A percentile compares a stretch with the other conserved stretches of the same genome.
phyloP scores from a whole-genome alignment of 2,329 filamentous ascomycete species.

The Stromatinia cepivora region DNA sequence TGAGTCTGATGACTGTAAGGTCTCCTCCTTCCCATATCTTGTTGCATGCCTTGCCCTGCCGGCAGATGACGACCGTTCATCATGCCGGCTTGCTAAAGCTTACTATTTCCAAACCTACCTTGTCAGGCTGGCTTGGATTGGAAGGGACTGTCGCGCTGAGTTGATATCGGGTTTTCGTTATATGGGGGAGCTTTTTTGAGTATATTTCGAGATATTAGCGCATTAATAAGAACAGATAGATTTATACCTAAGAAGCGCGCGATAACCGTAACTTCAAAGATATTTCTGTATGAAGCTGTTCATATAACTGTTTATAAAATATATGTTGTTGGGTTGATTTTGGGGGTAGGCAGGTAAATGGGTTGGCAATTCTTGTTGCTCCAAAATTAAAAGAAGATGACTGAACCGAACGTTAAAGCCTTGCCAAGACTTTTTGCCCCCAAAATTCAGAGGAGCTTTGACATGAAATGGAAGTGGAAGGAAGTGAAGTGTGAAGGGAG shows the following conservation, averaged over 20 bases:
- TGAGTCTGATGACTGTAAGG: slow-evolving; percentile 44
- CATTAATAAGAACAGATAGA: not conserved
- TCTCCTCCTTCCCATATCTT: slow-evolving; percentile 40
- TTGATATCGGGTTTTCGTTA: slow-evolving; percentile 1
- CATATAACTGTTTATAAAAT: not conserved
- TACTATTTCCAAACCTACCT: slow-evolving; percentile 33
- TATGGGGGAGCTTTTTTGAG: not conserved
- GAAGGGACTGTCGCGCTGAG: slow-evolving; percentile 21
- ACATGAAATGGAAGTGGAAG: no score
- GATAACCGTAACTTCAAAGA: not conserved
- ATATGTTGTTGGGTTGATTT: not conserved
- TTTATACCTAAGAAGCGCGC: not conserved
- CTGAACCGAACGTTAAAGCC: slow-evolving; percentile 20
- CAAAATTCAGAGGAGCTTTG: not conserved
- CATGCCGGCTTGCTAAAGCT: slow-evolving; percentile 64
- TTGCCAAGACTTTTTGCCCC: slow-evolving; percentile 8
- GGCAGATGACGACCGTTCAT: slow-evolving; percentile 77
- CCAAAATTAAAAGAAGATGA: slow-evolving; percentile 29
- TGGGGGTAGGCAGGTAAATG: not conserved
- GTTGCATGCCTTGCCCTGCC: slow-evolving; percentile 62
- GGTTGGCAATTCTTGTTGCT: slow-evolving; percentile 11
- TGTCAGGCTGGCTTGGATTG: slow-evolving; percentile 29
- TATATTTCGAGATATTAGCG: not conserved
- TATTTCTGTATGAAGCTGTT: not conserved
- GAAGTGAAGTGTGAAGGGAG: no score